Conservation (phyloP, 2,329 filamentous ascomycete genomes). For the Claviceps cyperi region DNA sequence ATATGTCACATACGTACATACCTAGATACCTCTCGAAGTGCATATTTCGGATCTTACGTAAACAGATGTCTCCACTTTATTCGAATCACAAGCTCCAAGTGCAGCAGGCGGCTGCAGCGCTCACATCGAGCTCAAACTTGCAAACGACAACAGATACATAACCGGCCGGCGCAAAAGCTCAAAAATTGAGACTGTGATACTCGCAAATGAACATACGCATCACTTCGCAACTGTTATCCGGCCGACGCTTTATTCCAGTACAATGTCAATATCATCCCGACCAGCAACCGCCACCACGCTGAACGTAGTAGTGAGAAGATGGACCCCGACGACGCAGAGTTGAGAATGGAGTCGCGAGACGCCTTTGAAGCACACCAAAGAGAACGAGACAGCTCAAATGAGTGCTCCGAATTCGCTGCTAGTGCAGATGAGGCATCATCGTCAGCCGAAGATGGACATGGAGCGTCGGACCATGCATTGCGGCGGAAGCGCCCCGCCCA, state of each 20-base stretch:
- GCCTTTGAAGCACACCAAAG: background rate
- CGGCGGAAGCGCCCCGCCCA: slow-evolving; percentile 18
- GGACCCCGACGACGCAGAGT: slow-evolving; percentile 14
- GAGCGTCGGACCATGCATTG: slow-evolving; percentile 6
- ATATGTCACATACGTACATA: too few species aligned
- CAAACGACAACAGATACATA: background rate
- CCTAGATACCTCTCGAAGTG: background rate
- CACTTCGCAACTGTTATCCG: background rate
- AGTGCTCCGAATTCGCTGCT: background rate
- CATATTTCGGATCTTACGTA: background rate
- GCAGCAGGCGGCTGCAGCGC: background rate
- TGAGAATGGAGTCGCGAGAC: background rate
- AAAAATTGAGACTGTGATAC: background rate
- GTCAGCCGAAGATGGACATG: background rate
- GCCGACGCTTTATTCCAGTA: slow-evolving; percentile 8
- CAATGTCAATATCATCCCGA: slow-evolving; percentile 15
- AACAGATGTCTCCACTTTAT: background rate
- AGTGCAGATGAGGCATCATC: background rate
- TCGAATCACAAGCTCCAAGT: background rate
- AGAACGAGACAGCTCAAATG: slow-evolving; percentile 1
- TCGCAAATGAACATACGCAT: background rate
- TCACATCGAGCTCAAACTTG: background rate
- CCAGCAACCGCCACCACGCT: slow-evolving; percentile 7
- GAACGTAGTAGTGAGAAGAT: slow-evolving; percentile 12
- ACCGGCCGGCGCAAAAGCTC: background rate